Conservation (phyloP, 1,284 basidiomycete genomes). For the Wolfiporia cocos region DNA sequence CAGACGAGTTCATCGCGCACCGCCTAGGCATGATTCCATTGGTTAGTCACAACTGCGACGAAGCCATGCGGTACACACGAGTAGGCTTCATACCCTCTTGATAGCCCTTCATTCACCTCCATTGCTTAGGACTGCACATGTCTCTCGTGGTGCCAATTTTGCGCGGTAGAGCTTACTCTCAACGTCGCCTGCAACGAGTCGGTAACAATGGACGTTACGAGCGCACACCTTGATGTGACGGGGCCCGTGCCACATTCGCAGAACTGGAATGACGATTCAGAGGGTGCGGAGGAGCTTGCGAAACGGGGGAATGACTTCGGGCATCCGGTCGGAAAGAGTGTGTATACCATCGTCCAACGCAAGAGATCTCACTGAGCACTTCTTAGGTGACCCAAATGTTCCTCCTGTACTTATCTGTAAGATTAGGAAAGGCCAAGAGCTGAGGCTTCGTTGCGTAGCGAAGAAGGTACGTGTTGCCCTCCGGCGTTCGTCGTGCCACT, state of each 20-base stretch:
- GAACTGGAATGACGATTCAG: slow-evolving; percentile 32
- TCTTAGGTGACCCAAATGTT: slow-evolving; percentile 49
- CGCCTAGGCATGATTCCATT: slow-evolving; percentile 93
- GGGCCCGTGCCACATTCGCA: slow-evolving; percentile 10
- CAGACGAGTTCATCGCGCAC: slow-evolving; percentile 98
- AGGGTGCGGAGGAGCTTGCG: slow-evolving; percentile 61
- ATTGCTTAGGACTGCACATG: slow-evolving; percentile 79
- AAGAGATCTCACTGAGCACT: neutral
- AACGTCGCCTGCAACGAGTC: slow-evolving; percentile 62
- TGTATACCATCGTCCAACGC: slow-evolving; percentile 16
- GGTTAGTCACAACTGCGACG: slow-evolving; percentile 78
- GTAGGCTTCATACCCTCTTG: slow-evolving; percentile 33
- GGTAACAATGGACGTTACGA: slow-evolving; percentile 78
- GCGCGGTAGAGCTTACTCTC: slow-evolving; percentile 74
- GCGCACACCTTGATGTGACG: slow-evolving; percentile 64
- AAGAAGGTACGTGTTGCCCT: slow-evolving; percentile 68
- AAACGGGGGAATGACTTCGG: slow-evolving; percentile 79
- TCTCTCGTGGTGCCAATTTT: slow-evolving; percentile 70
- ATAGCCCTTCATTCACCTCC: slow-evolving; percentile 5
- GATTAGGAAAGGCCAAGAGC: slow-evolving; percentile 90
- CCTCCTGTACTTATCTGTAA: slow-evolving; percentile 86
- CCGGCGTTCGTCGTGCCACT: slow-evolving; percentile 1
- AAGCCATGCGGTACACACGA: slow-evolving; percentile 78
- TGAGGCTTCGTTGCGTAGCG: slow-evolving; percentile 84
- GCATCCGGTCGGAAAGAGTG: slow-evolving; percentile 82